Evolutionary conservation across 148 eudicot species (phyloP), one percentile per base, ranked within the genome.

Genomic region (Rhododendron griersonianum): DNA sequence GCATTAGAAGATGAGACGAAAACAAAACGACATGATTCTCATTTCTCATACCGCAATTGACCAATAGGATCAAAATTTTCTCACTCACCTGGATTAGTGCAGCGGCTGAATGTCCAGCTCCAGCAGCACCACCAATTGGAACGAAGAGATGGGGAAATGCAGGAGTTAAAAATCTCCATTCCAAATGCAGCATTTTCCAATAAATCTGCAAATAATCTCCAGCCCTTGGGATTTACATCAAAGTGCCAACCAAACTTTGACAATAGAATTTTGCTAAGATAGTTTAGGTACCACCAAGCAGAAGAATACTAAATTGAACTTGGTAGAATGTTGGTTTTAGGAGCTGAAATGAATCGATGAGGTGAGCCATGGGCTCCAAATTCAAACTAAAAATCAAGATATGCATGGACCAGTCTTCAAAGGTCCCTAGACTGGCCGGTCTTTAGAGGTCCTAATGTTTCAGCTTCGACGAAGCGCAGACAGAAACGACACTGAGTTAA

Each of bases 151-250:
- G 98, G 33, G 99, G 99, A 89, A 97, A 95, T 59, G 98, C 98
- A 90, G 95, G 99, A 84, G 99, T 97, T 81, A 30, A 93, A 76
- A 53, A 97, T 97, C 92, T 97, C 99, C 94, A 97, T 69, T 41
- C 99, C 98, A 87, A 85, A 95, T 15, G 99, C 98, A 86, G 92
- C 91, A 89, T 97, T 97, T 89, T 97, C 98, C 90, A 97, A 84
- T 65, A 97, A 92, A 90, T 97, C 99, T 13, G 99, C 99, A 92
- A 93, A 97, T 89, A 97, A 85, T 90, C 99, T 95, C 99, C 98
- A 97, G 4, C 99, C 98, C 88, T 97, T 97, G 28, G 99, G 99
- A 92, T 97, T 90, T 77, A 97, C 98, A 92, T 97, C 99, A 90
- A 97, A 97, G 89, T 97, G 99, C 39, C 99, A 88, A 41, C 99